A percentile compares a stretch with the other conserved stretches of the same genome.
Evolutionary conservation across 139 green algal genomes (phyloP).

Genomic region (Chlamydomonas schloesseri): DNA sequence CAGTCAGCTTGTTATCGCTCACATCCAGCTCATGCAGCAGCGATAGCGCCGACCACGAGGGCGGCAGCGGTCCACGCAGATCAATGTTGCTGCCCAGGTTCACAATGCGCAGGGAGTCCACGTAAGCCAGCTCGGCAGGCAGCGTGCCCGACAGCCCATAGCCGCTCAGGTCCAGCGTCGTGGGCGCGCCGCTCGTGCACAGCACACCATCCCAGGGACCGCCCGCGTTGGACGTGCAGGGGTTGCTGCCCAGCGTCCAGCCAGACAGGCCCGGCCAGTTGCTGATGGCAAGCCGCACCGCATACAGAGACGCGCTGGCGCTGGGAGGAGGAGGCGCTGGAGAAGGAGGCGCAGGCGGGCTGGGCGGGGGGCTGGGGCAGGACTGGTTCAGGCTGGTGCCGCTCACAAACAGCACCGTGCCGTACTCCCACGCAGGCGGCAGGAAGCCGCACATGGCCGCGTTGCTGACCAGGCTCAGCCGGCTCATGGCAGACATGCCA

Average conservation of each 20-base stretch:
- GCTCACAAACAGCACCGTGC: neutral
- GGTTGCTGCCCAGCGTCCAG: neutral
- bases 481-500: neutral
- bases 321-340: neutral
- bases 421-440: neutral
- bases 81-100: neutral
- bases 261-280: neutral
- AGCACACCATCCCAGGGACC: neutral
- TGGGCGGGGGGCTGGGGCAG: neutral
- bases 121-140: neutral
- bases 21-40: neutral
- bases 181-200: neutral
- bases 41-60: neutral
- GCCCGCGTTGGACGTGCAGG: neutral
- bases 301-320: neutral
- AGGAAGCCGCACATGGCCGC: neutral
- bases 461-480: neutral
- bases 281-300: neutral
- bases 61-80: neutral
- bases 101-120: neutral
- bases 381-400: neutral
- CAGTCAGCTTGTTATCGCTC: neutral
- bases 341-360: neutral
- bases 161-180: neutral
- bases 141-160: constrained; percentile 42